These are phyloP conservation scores for Tulasnella sp. DNA, from an alignment of 768 basidiomycete species.

Conservation along the genomic window DNA sequence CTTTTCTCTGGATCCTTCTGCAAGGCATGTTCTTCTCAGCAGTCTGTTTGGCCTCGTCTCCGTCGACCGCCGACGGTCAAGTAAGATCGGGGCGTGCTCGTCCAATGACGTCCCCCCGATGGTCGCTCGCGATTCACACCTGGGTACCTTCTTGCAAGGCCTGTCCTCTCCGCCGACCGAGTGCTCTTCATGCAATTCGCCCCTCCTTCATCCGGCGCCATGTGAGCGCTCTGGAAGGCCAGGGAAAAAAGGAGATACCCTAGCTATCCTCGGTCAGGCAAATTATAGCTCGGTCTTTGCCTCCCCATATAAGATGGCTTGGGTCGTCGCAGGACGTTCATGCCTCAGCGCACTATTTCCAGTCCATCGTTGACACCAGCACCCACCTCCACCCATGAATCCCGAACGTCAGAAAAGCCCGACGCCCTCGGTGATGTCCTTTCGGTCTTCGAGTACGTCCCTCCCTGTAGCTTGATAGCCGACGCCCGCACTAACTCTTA, in stretches of 20 bases:
- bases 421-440: conserved; percentile 21
- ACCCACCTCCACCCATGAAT: neutral
- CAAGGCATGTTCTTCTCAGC: neutral
- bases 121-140: neutral
- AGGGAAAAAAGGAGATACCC: neutral
- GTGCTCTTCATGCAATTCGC: neutral
- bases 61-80: neutral
- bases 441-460: neutral
- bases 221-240: neutral
- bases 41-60: neutral
- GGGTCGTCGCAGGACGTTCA: neutral
- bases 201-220: neutral
- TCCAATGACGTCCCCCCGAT: neutral
- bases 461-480: neutral
- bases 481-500: neutral
- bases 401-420: conserved; percentile 9
- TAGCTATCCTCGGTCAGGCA: neutral
- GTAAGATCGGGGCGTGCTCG: neutral
- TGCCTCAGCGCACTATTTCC: neutral
- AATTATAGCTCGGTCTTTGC: neutral
- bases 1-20: neutral
- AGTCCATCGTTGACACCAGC: neutral
- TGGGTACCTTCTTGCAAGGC: neutral
- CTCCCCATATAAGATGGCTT: neutral
- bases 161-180: conserved; percentile 3